These are phyloP conservation scores for Chlorella sorokiniana DNA, from an alignment of 139 green algal species.

Conservation along the genomic window DNA sequence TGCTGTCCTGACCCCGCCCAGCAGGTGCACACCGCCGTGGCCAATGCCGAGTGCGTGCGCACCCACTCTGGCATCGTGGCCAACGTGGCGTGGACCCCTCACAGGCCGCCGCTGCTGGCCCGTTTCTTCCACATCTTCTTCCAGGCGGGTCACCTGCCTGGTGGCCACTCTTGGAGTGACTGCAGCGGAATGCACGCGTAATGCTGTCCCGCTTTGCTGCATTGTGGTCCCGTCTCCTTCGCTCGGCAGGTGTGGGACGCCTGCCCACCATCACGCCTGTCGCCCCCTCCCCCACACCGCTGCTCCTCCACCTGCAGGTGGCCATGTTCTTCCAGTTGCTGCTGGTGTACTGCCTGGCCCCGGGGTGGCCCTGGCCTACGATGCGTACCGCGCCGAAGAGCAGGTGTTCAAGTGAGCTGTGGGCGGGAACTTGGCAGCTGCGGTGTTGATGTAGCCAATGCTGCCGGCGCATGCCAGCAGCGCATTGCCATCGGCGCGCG, in stretches of 20 bases:
- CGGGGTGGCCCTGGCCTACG: conserved; percentile 9
- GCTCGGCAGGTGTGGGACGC: not conserved
- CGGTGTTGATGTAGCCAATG: no score
- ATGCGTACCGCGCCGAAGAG: conserved; percentile 19
- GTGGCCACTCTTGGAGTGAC: not conserved
- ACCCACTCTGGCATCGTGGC: conserved; percentile 17
- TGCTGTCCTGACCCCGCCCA: not conserved
- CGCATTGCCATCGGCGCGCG: no score
- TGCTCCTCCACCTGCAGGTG: not conserved
- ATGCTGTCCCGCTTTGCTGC: not conserved
- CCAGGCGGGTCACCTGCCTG: not conserved
- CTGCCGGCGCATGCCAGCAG: no score
- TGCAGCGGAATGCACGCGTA: not conserved
- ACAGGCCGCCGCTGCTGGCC: conserved; percentile 9
- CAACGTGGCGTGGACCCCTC: not conserved
- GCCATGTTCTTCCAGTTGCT: conserved; percentile 21
- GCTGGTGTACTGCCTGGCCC: not conserved
- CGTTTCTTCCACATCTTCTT: conserved; percentile 6
- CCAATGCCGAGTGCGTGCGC: conserved; percentile 21
- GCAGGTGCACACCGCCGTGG: conserved; percentile 19
- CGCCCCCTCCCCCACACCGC: not conserved
- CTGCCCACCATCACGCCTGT: not conserved
- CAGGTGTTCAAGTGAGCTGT: conserved; percentile 40
- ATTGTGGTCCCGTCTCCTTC: not conserved
- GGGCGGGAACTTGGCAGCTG: no score